Conservation (phyloP, 805 yeast genomes). For the Ogataea dorogensis region DNA sequence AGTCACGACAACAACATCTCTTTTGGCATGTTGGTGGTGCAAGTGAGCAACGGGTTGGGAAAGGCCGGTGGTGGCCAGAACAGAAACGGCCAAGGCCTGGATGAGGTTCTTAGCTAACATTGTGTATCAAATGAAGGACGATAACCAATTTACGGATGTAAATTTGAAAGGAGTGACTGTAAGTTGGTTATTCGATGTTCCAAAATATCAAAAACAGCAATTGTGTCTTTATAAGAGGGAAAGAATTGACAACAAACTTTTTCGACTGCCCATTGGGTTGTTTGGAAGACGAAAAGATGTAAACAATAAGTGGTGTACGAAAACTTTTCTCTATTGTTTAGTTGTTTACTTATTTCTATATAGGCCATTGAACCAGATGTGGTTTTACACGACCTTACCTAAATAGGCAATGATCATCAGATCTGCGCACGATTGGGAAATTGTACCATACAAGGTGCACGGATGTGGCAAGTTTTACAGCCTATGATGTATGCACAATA, state of each 20-base stretch:
- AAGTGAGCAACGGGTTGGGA: slow-evolving; percentile 63
- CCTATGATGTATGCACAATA: background rate
- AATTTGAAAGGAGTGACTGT: slow-evolving; percentile 19
- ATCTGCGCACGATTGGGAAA: slow-evolving; percentile 4
- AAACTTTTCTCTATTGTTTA: slow-evolving; percentile 8
- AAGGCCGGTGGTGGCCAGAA: slow-evolving; percentile 47
- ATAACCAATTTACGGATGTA: slow-evolving; percentile 10
- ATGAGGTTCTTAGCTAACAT: slow-evolving; percentile 37
- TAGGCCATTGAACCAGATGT: background rate
- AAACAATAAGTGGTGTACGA: slow-evolving; percentile 4
- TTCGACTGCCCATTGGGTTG: slow-evolving; percentile 1
- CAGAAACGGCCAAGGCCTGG: slow-evolving; percentile 44
- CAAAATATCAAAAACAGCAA: slow-evolving; percentile 7
- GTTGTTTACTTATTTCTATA: slow-evolving; percentile 9
- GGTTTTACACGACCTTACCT: slow-evolving; percentile 9
- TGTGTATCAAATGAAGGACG: slow-evolving; percentile 9
- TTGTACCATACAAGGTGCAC: background rate
- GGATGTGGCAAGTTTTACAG: no score
- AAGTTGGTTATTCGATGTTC: slow-evolving; percentile 18
- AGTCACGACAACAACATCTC: slow-evolving; percentile 48
- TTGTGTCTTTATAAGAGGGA: slow-evolving; percentile 6
- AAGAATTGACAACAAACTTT: slow-evolving; percentile 10
- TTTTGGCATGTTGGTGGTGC: slow-evolving; percentile 61
- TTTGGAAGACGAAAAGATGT: background rate
- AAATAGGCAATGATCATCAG: slow-evolving; percentile 2